Conservation (phyloP, 805 yeast species). For the Candida corydali region DNA sequence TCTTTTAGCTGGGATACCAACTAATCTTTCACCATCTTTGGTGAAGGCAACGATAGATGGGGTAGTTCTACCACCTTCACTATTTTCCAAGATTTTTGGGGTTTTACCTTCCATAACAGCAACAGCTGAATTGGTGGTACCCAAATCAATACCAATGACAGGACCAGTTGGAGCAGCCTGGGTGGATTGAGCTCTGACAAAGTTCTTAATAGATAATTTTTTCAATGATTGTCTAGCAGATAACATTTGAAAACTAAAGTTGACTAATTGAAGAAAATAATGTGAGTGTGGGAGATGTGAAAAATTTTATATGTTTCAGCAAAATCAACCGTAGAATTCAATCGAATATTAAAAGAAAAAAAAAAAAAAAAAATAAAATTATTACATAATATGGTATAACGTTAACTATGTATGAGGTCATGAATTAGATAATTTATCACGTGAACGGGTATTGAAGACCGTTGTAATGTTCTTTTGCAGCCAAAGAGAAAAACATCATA, state of each 20-base stretch:
- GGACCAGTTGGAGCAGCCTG: slow-evolving; percentile 39
- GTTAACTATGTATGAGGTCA: slow-evolving; percentile 1
- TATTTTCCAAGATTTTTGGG: slow-evolving; percentile 76
- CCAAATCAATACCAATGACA: slow-evolving; percentile 82
- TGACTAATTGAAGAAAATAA: background rate
- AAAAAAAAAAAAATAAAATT: background rate
- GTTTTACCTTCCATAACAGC: slow-evolving; percentile 76
- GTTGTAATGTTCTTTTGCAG: background rate
- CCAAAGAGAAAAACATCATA: background rate
- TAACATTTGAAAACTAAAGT: slow-evolving; percentile 38
- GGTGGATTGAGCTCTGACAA: slow-evolving; percentile 28
- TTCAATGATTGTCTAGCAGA: slow-evolving; percentile 39
- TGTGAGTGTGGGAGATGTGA: slow-evolving; percentile 2
- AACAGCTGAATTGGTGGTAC: slow-evolving; percentile 88
- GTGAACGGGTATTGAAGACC: background rate
- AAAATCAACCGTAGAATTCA: slow-evolving; percentile 1
- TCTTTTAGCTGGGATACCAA: slow-evolving; percentile 94
- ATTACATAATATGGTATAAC: background rate
- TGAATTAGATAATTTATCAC: background rate
- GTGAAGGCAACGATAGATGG: slow-evolving; percentile 96
- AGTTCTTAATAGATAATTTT: slow-evolving; percentile 20
- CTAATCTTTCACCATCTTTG: slow-evolving; percentile 84
- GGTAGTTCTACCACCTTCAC: slow-evolving; percentile 73
- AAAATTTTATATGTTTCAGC: slow-evolving; percentile 5
- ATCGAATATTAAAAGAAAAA: slow-evolving; percentile 1